Conservation (phyloP, 2,329 filamentous ascomycete species). For the Cladosporium sp. region DNA sequence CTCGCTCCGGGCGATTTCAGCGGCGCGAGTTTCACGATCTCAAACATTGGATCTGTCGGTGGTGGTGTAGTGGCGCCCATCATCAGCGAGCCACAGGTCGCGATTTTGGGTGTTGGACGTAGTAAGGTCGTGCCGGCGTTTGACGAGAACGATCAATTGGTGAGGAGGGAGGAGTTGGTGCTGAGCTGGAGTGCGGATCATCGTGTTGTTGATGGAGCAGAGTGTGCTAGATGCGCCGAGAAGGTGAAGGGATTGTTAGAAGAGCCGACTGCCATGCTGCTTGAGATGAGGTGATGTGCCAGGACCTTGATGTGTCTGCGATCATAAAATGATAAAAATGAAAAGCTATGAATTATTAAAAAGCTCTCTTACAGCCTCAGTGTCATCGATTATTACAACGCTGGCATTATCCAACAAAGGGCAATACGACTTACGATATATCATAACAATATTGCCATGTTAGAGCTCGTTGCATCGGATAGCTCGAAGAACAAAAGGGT, state of each 20-base stretch:
- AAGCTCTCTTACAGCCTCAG: too few species aligned
- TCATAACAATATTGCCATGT: too few species aligned
- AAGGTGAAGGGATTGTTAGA: slow-evolving; percentile 74
- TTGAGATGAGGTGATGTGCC: slow-evolving; percentile 62
- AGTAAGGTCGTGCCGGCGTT: slow-evolving; percentile 80
- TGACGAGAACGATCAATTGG: slow-evolving; percentile 50
- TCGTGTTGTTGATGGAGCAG: slow-evolving; percentile 88
- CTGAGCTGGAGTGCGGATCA: slow-evolving; percentile 98
- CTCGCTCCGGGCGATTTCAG: slow-evolving; percentile 70
- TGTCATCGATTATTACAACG: not conserved
- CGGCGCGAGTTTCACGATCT: slow-evolving; percentile 90
- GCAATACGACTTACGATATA: not conserved
- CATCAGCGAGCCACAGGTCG: slow-evolving; percentile 84
- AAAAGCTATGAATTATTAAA: not conserved
- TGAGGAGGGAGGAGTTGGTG: slow-evolving; percentile 75
- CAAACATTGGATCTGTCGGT: slow-evolving; percentile 93
- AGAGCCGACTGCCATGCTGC: slow-evolving; percentile 79
- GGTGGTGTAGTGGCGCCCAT: slow-evolving; percentile 89
- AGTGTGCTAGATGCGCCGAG: slow-evolving; percentile 85
- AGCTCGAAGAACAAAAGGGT: too few species aligned
- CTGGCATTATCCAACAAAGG: not conserved
- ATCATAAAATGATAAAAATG: not conserved
- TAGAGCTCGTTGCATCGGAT: too few species aligned
- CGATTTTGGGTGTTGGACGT: slow-evolving; percentile 83
- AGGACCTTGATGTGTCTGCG: not conserved